These are phyloP conservation scores for Byssochlamys sp. DNA, from an alignment of 2,329 filamentous ascomycete species.

Conservation along the genomic window DNA sequence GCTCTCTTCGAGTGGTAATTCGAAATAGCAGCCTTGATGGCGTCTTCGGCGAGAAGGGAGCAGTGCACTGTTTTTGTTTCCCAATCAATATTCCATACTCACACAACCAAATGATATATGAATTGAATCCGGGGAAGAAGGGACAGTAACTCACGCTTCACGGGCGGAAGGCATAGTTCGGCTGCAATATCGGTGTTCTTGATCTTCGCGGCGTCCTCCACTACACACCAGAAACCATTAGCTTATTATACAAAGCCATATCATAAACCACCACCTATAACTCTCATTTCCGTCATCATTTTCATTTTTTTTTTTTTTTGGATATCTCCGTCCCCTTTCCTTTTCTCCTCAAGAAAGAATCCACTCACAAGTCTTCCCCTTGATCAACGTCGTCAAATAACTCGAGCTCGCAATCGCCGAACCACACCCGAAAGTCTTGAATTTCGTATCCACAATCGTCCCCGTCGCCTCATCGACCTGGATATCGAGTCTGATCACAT, in stretches of 20 bases:
- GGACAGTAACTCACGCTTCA: slow-evolving; percentile 46
- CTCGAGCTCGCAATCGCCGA: slow-evolving; percentile 89
- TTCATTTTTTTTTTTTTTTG: not conserved
- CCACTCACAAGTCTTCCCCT: slow-evolving; percentile 65
- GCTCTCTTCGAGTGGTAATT: slow-evolving; percentile 91
- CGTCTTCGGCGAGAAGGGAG: slow-evolving; percentile 85
- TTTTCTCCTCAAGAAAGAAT: not conserved
- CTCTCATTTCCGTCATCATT: not conserved
- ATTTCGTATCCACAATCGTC: slow-evolving; percentile 87
- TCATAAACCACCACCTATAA: not conserved
- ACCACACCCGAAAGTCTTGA: slow-evolving; percentile 95
- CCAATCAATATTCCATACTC: not conserved
- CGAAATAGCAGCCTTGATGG: slow-evolving; percentile 81
- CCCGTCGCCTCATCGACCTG: slow-evolving; percentile 79
- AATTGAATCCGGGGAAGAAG: not conserved
- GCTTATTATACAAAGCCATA: slow-evolving; percentile 1
- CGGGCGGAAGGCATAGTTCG: slow-evolving; percentile 79
- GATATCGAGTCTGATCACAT: slow-evolving; percentile 92
- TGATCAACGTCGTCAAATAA: slow-evolving; percentile 88
- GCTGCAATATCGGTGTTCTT: slow-evolving; percentile 97
- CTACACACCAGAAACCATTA: slow-evolving; percentile 7
- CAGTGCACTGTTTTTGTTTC: slow-evolving; percentile 51
- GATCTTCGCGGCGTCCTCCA: slow-evolving; percentile 85
- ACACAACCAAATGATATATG: not conserved
- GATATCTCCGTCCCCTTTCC: not conserved